Evolutionary conservation across 192 early-diverging fungal species (phyloP).

Genomic region (Coemansia sp.): DNA sequence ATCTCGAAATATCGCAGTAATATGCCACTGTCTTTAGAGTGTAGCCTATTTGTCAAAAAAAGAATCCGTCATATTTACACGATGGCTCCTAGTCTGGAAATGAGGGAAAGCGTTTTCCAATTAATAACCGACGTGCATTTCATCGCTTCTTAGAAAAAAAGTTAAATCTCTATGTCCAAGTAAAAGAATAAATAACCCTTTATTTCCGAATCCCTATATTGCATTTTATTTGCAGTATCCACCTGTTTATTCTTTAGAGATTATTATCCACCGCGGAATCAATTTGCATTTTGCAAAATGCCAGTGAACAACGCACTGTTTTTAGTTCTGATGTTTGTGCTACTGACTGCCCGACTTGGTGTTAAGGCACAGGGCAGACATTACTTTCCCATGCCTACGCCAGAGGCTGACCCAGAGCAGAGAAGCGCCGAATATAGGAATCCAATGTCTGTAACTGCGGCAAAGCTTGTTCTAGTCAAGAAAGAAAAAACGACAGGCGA

Average conservation of each 20-base stretch:
- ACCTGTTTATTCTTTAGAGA: background rate
- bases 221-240: background rate
- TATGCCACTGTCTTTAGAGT: background rate
- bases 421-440: background rate
- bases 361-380: slow-evolving; percentile 1
- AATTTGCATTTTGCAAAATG: background rate
- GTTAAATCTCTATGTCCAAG: background rate
- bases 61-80: background rate
- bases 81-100: background rate
- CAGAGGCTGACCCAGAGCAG: slow-evolving; percentile 7
- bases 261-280: background rate
- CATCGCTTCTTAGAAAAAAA: background rate
- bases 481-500: slow-evolving; percentile 19
- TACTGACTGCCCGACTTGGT: background rate
- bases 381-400: slow-evolving; percentile 34
- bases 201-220: background rate
- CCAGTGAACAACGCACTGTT: background rate
- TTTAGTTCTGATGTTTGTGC: slow-evolving; percentile 5
- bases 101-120: background rate
- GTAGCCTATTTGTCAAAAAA: background rate
- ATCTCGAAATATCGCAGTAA: background rate
- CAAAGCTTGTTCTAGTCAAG: slow-evolving; percentile 5
- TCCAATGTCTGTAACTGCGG: background rate
- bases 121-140: background rate
- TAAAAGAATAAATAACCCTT: background rate